These are phyloP conservation scores for Camellia granthamiana DNA, from an alignment of 148 eudicot species.

Conservation along the genomic window DNA sequence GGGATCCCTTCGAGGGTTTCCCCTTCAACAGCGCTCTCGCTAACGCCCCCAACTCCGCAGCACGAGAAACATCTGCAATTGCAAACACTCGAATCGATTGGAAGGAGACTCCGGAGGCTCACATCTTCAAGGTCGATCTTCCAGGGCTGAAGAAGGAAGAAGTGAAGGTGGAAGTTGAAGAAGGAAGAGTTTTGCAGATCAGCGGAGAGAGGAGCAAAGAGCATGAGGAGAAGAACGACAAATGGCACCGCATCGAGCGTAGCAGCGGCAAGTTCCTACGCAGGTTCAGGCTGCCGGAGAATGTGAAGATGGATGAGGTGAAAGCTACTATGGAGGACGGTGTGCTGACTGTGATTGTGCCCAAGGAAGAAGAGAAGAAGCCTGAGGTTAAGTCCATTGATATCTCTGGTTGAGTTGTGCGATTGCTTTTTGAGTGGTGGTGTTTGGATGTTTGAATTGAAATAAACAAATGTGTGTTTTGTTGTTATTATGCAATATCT, in stretches of 20 bases:
- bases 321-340: neutral
- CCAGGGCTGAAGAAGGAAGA: neutral
- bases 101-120: neutral
- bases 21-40: neutral
- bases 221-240: neutral
- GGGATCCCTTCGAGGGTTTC: neutral
- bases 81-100: neutral
- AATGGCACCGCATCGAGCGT: neutral
- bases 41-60: neutral
- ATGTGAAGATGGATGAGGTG: neutral
- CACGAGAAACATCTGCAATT: neutral
- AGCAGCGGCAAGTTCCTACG: neutral
- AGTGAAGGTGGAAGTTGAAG: no score
- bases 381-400: no score
- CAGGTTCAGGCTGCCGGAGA: neutral
- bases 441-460: no score
- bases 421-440: no score
- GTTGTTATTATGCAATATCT: no score
- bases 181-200: no score
- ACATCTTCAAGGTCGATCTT: neutral
- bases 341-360: neutral
- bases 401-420: neutral
- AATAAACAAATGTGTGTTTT: no score
- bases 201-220: no score
- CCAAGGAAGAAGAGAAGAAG: neutral